Evolutionary conservation across 108 stramenopile species (phyloP), one percentile per base, ranked within the genome.

Genomic region (Discostella stelligeroides): DNA sequence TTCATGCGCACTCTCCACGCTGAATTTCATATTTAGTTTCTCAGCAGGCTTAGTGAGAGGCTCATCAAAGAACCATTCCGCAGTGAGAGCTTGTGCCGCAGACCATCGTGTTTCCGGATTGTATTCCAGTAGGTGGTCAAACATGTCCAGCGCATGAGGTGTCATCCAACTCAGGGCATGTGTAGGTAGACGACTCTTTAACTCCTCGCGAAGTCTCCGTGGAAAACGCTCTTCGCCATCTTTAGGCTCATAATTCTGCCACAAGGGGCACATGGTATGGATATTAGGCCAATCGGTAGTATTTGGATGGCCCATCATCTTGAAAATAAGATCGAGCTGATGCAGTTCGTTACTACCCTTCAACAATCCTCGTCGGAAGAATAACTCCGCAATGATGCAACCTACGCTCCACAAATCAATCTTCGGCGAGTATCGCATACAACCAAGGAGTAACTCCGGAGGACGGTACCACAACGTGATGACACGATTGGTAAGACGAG

Each of bases 361-460:
- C 58, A 95, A 69, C 47, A 95, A 85, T 20, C 85, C 91, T 20
- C 84, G 82, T 2, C 94, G 83, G 62, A 86, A 91, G 75, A 92
- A 95, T 91, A 95, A 92, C 69, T 98, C 98, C 0, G 96, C 98
- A 72, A 98, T 82, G 40, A 98, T 97, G 72, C 96, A 97, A n/a
- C 98, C 98, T 27, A 96, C 94, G 72, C 86, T 86, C 98, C 98
- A 98, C 91, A 97, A 92, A 74, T 98, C 98, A 46, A 97, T 92
- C 57, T 95, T 94, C 38, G 91, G 66, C 18, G 89, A 82, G 79
- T 98, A 98, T 28, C 84, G 78, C 25, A 72, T 70, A 48, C 78
- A 79, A 7, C 98, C 98, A 46, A 98, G 76, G 7, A 98, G 80
- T 9, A 98, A 84, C 71, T 98, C 98, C 12, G 96, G 96, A n/a